A percentile compares a stretch with the other conserved stretches of the same genome.
These are phyloP conservation scores for Exophiala xenobiotica DNA, from an alignment of 2,329 filamentous ascomycete genomes.

Conservation along the genomic window DNA sequence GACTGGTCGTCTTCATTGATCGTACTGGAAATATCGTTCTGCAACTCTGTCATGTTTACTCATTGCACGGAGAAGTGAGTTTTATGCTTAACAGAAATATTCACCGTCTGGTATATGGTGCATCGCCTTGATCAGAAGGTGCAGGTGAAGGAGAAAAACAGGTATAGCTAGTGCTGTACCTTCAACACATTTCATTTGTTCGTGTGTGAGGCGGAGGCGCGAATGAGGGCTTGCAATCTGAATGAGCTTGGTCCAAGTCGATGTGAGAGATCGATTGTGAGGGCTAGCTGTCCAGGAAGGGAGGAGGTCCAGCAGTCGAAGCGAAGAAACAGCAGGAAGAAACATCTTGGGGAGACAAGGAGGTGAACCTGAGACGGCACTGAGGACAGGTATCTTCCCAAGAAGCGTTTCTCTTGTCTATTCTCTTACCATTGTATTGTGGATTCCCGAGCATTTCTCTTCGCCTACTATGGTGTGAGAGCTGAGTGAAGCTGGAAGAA, in stretches of 20 bases:
- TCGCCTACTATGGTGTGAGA: background rate
- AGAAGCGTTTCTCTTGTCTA: slow-evolving; percentile 22
- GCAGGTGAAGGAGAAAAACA: background rate
- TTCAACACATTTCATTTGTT: slow-evolving; percentile 3
- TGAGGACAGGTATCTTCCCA: slow-evolving; percentile 25
- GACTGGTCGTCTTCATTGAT: slow-evolving; percentile 33
- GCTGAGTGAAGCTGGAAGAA: too few species aligned
- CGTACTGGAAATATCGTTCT: slow-evolving; percentile 29
- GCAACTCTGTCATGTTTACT: slow-evolving; percentile 33
- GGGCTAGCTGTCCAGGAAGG: too few species aligned
- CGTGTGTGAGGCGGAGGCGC: background rate
- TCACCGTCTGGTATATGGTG: background rate
- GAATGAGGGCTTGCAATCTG: too few species aligned
- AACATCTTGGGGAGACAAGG: slow-evolving; percentile 25
- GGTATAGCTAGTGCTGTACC: background rate
- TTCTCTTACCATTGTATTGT: slow-evolving; percentile 2
- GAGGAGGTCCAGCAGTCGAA: slow-evolving; percentile 2
- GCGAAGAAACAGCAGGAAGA: slow-evolving; percentile 8
- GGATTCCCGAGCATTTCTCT: slow-evolving; percentile 1
- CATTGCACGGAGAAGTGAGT: slow-evolving; percentile 30
- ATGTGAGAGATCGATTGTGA: background rate
- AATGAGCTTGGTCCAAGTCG: slow-evolving; percentile 1
- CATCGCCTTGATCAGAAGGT: too few species aligned
- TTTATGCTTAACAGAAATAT: slow-evolving; percentile 8
- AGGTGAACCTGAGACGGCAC: slow-evolving; percentile 30